Percentiles rank a stretch among this genome's conserved stretches.
Evolutionary conservation across 176 grass and related monocot species (phyloP).

Genomic region (Thinopyrum elongatum): DNA sequence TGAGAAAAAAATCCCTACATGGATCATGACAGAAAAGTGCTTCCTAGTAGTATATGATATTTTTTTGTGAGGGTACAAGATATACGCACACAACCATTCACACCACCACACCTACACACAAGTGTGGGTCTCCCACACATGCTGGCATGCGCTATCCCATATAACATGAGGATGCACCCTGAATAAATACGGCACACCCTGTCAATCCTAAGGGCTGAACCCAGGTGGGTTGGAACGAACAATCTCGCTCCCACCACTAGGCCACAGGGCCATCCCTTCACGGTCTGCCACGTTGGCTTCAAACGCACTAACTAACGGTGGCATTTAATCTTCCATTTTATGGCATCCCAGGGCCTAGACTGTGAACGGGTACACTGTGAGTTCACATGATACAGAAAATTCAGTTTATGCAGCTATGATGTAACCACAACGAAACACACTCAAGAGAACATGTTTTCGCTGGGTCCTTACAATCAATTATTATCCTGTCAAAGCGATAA

Average conservation of each 20-base stretch:
- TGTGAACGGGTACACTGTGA: neutral
- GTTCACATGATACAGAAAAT: neutral
- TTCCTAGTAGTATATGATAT: neutral
- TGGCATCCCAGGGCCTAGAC: neutral
- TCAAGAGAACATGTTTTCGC: constrained; percentile 7
- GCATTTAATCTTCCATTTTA: neutral
- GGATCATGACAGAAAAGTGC: constrained; percentile 5
- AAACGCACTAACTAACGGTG: neutral
- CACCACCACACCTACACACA: neutral
- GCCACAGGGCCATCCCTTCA: neutral
- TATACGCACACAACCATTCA: neutral
- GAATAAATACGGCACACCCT: neutral
- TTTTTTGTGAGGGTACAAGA: neutral
- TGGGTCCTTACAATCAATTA: constrained; percentile 12
- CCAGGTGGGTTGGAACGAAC: neutral
- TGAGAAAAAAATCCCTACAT: neutral
- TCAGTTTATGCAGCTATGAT: neutral
- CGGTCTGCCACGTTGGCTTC: neutral
- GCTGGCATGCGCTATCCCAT: neutral
- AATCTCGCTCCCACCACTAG: neutral
- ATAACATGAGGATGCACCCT: neutral
- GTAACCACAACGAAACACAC: constrained; percentile 14
- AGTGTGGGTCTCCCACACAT: neutral
- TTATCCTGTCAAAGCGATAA: neutral
- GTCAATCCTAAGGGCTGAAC: neutral